Evolutionary conservation across 2,329 filamentous ascomycete species (phyloP).

Genomic region (Ophiostoma australiae): DNA sequence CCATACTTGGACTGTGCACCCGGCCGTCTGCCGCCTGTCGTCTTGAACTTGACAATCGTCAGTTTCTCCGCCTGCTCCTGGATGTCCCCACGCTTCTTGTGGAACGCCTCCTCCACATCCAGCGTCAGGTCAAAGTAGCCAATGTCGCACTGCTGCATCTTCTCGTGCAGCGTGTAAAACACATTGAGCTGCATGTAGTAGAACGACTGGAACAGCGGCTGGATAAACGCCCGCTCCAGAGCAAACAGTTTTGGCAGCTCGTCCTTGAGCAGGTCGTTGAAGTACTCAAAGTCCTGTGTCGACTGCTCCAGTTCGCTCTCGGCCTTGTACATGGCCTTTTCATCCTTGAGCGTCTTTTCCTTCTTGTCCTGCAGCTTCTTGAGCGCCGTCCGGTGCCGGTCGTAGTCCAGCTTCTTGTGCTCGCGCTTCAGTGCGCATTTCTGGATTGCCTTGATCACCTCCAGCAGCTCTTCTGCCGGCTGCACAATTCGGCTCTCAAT

Average conservation of each 20-base stretch:
- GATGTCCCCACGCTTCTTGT: slow-evolving; percentile 81
- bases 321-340: slow-evolving; percentile 94
- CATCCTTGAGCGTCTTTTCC: slow-evolving; percentile 91
- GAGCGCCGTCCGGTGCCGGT: slow-evolving; percentile 72
- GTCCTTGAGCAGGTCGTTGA: slow-evolving; percentile 94
- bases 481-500: slow-evolving; percentile 88
- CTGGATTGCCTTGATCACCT: slow-evolving; percentile 91
- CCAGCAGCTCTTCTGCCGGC: slow-evolving; percentile 86
- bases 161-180: slow-evolving; percentile 96
- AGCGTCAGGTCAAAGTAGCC: slow-evolving; percentile 92
- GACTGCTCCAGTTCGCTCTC: slow-evolving; percentile 87
- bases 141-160: slow-evolving; percentile 96
- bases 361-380: slow-evolving; percentile 99
- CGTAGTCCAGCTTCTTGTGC: slow-evolving; percentile 96
- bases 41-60: slow-evolving; percentile 85
- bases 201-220: slow-evolving; percentile 95
- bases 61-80: slow-evolving; percentile 80
- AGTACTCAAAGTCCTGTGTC: slow-evolving; percentile 95
- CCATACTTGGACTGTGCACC: slow-evolving; percentile 48
- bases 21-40: slow-evolving; percentile 64
- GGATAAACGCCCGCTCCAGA: slow-evolving; percentile 90
- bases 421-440: slow-evolving; percentile 86
- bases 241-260: slow-evolving; percentile 88
- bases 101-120: slow-evolving; percentile 87
- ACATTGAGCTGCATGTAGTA: slow-evolving; percentile 99